A percentile compares a stretch with the other conserved stretches of the same genome.
Evolutionary conservation across 176 grass and related monocot genomes (phyloP).

Genomic region (Triticum turgidum): DNA sequence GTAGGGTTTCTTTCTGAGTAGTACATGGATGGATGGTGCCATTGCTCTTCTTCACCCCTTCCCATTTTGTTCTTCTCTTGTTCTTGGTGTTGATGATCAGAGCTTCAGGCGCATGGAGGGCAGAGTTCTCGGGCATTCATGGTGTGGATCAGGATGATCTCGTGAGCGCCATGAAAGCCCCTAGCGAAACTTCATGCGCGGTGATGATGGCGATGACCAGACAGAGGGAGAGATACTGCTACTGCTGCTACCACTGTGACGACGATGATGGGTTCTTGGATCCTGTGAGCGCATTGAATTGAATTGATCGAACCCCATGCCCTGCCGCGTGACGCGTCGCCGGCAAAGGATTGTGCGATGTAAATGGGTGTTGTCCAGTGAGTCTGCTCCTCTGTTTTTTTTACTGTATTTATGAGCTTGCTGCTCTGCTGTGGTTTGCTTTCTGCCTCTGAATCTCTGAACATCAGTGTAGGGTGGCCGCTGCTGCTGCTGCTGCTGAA

Average conservation of each 20-base stretch:
- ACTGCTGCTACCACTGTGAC: neutral
- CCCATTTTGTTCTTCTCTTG: neutral
- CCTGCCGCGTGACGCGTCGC: neutral
- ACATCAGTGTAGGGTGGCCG: neutral
- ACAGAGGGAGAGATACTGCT: neutral
- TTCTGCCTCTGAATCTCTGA: neutral
- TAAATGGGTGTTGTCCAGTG: conserved; percentile 6
- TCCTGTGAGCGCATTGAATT: conserved; percentile 49
- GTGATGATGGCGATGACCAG: neutral
- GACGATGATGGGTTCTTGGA: conserved; percentile 23
- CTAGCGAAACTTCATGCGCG: conserved; percentile 9
- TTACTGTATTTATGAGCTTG: conserved; percentile 33
- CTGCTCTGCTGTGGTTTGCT: neutral
- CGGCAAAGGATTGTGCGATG: conserved; percentile 18
- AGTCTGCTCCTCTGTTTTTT: conserved; percentile 6
- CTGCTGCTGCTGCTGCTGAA: neutral
- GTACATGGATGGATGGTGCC: neutral
- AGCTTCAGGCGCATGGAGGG: conserved; percentile 11
- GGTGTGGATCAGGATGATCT: conserved; percentile 1
- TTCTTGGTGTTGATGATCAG: neutral
- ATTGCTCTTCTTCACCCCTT: neutral
- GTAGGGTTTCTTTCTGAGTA: conserved; percentile 27
- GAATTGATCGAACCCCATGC: neutral
- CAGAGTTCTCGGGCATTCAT: conserved; percentile 14
- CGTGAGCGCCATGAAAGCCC: conserved; percentile 46